Conservation (phyloP, 2,329 filamentous ascomycete genomes). For the Bipolaris sorokiniana region DNA sequence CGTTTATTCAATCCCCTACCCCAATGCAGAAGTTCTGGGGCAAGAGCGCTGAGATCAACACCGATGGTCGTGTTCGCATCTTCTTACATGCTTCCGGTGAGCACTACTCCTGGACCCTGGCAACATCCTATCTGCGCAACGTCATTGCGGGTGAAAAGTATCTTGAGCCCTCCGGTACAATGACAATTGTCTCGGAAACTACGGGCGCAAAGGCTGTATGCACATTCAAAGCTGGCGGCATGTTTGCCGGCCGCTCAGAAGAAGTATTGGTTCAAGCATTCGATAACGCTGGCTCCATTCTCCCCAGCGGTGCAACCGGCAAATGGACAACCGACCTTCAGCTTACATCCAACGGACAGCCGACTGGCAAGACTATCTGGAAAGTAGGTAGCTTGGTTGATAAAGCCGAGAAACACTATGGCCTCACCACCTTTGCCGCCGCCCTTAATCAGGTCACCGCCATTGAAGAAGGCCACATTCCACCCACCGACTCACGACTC, state of each 20-base stretch:
- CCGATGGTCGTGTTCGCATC: constrained; percentile 83
- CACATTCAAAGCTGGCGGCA: constrained; percentile 92
- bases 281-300: constrained; percentile 67
- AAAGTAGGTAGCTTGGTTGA: constrained; percentile 77
- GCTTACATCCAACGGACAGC: constrained; percentile 66
- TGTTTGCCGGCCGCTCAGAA: constrained; percentile 94
- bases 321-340: constrained; percentile 83
- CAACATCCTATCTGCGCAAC: constrained; percentile 90
- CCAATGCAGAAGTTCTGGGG: constrained; percentile 99
- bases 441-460: constrained; percentile 84
- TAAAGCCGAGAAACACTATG: constrained; percentile 80
- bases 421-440: constrained; percentile 85
- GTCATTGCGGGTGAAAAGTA: constrained; percentile 99
- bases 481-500: constrained; percentile 81
- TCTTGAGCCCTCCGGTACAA: constrained; percentile 88
- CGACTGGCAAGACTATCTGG: constrained; percentile 75
- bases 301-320: constrained; percentile 73
- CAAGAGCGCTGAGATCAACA: constrained; percentile 92
- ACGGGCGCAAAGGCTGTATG: constrained; percentile 83
- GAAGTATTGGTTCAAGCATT: constrained; percentile 81
- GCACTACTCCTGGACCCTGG: constrained; percentile 84
- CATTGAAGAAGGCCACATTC: constrained; percentile 75
- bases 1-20: constrained; percentile 82
- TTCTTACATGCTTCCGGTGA: constrained; percentile 78
- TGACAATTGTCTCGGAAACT: constrained; percentile 84